A percentile compares a stretch with the other conserved stretches of the same genome.
These are phyloP conservation scores for Mimosa bimucronata DNA, from an alignment of 306 rosid species.

Conservation along the genomic window DNA sequence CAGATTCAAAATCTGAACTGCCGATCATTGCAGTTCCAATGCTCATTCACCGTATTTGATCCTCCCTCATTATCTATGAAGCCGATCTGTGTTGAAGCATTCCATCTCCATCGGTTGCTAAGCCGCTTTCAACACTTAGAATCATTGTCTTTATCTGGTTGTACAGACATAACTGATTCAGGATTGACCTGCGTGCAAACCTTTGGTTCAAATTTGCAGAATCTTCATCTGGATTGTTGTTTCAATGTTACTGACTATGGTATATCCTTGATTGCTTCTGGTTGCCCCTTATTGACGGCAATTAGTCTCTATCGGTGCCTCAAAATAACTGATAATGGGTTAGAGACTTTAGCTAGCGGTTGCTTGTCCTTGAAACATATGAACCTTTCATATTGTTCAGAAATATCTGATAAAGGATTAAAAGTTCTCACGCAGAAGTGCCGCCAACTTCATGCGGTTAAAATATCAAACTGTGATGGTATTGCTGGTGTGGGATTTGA, in stretches of 20 bases:
- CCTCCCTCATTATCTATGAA: conserved; percentile 41
- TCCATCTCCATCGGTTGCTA: conserved; percentile 50
- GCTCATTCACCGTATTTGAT: conserved; percentile 46
- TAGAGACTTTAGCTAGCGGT: conserved; percentile 44
- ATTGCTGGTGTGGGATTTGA: conserved; percentile 47
- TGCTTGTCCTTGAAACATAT: conserved; percentile 54
- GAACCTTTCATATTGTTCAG: conserved; percentile 56
- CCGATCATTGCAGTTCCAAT: conserved; percentile 54
- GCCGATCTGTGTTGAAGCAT: conserved; percentile 34
- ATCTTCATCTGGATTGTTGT: conserved; percentile 60
- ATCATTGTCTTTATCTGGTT: conserved; percentile 63
- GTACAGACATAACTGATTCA: conserved; percentile 54
- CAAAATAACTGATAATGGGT: conserved; percentile 51
- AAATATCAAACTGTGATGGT: conserved; percentile 50
- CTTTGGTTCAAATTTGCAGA: conserved; percentile 57
- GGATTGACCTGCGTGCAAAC: conserved; percentile 47
- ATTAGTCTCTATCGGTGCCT: conserved; percentile 62
- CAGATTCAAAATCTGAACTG: conserved; percentile 55
- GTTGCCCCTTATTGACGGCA: conserved; percentile 47
- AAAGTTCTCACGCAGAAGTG: conserved; percentile 48
- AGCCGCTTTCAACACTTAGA: conserved; percentile 62
- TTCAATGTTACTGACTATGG: conserved; percentile 58
- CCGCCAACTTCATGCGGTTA: conserved; percentile 45
- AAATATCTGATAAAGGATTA: conserved; percentile 57
- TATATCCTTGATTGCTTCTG: conserved; percentile 49